Evolutionary conservation across 345 rosid species (phyloP).

Genomic region (Bretschneidera sinensis): DNA sequence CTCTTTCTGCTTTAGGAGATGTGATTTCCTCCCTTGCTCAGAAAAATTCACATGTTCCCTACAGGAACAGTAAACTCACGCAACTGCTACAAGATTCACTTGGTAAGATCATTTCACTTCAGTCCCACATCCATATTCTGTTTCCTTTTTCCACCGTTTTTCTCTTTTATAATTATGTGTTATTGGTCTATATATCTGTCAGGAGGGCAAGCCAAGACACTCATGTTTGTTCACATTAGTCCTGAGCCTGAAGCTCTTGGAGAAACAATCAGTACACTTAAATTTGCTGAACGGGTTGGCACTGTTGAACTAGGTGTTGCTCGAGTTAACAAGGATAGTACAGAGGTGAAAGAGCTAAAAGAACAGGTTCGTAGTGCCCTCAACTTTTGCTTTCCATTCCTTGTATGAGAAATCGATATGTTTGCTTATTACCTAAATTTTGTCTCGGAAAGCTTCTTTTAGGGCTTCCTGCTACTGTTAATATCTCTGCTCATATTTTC

Average conservation of each 20-base stretch:
- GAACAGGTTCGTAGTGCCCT: slow-evolving; percentile 47
- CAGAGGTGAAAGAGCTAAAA: slow-evolving; percentile 85
- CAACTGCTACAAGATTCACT: slow-evolving; percentile 96
- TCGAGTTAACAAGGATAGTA: slow-evolving; percentile 68
- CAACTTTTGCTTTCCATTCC: neutral
- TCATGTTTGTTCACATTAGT: slow-evolving; percentile 92
- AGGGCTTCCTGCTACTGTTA: neutral
- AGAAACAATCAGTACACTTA: slow-evolving; percentile 89
- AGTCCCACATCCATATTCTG: neutral
- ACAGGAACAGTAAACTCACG: slow-evolving; percentile 91
- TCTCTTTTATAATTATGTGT: slow-evolving; percentile 6
- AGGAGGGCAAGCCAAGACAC: slow-evolving; percentile 98
- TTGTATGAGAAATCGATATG: neutral
- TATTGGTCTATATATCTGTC: slow-evolving; percentile 16
- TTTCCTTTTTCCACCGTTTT: too few relatives aligned
- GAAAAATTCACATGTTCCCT: slow-evolving; percentile 82
- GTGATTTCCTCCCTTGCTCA: slow-evolving; percentile 90
- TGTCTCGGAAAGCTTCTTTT: neutral
- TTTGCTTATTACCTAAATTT: neutral
- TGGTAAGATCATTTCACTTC: slow-evolving; percentile 37
- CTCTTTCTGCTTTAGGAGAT: slow-evolving; percentile 92
- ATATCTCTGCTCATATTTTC: neutral
- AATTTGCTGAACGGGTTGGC: slow-evolving; percentile 95
- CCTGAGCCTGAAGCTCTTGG: slow-evolving; percentile 81
- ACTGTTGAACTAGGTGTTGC: slow-evolving; percentile 96